phyloP scores from a whole-genome alignment of 139 green algal species.

The Coccomyxa sp. region DNA sequence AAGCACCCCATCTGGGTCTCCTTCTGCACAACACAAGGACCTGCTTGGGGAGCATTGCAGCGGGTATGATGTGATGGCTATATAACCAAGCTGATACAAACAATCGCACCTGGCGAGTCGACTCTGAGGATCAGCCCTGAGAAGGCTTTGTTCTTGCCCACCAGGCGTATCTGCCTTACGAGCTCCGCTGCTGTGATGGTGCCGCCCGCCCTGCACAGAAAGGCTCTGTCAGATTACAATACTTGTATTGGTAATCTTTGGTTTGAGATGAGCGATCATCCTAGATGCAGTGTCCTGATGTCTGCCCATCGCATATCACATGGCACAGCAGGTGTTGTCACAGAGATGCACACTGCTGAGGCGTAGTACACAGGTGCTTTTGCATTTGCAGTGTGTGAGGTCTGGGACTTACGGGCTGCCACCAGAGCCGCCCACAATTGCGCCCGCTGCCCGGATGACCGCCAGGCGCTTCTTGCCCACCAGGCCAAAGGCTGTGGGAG shows the following conservation, averaged over 20 bases:
- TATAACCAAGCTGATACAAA: no score
- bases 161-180: not conserved
- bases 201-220: constrained; percentile 2
- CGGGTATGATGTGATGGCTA: no score
- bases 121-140: constrained; percentile 85
- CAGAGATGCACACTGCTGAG: not conserved
- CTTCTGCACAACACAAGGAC: no score
- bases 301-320: no score
- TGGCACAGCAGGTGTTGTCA: not conserved
- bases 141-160: constrained; percentile 44
- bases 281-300: no score
- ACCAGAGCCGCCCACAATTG: constrained; percentile 18
- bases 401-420: constrained; percentile 1
- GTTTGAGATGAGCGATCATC: no score
- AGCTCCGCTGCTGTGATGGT: constrained; percentile 15
- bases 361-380: not conserved
- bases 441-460: constrained; percentile 64
- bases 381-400: not conserved
- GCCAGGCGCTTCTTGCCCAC: constrained; percentile 71
- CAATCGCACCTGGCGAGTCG: constrained; percentile 59
- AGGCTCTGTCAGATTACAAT: not conserved
- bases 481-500: constrained; percentile 59
- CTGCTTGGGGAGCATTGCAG: no score
- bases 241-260: no score
- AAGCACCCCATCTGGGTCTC: no score